Evolutionary conservation across 352 stramenopile genomes (phyloP).

Genomic region (Peronospora farinosa): DNA sequence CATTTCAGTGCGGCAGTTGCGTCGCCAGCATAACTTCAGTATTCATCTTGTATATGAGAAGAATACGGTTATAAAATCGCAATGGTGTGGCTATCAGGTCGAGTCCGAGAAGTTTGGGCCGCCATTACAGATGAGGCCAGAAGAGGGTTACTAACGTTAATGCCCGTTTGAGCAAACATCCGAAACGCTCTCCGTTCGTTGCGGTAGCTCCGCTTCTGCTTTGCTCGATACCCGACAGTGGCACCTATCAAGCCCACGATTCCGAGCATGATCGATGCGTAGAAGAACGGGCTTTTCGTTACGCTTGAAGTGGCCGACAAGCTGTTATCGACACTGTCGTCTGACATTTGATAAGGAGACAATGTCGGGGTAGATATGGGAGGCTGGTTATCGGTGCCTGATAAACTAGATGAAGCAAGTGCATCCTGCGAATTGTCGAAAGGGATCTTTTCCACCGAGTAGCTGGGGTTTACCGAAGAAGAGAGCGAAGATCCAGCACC

Average conservation of each 20-base stretch:
- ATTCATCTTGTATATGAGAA: background rate
- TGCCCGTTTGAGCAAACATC: constrained; percentile 5
- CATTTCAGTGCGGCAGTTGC: constrained; percentile 6
- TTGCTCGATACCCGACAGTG: constrained; percentile 23
- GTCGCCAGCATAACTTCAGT: constrained; percentile 1
- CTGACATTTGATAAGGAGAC: background rate
- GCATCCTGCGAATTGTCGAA: background rate
- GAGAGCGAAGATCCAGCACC: background rate
- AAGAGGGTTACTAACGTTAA: background rate
- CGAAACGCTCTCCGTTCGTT: constrained; percentile 13
- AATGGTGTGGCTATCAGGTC: constrained; percentile 10
- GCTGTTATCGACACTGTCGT: constrained; percentile 4
- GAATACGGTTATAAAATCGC: constrained; percentile 14
- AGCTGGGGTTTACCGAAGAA: background rate
- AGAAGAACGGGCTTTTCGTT: constrained; percentile 39
- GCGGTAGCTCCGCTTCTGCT: constrained; percentile 21
- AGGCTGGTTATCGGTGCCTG: background rate
- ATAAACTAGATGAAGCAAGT: constrained; percentile 1
- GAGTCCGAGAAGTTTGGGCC: background rate
- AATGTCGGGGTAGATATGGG: background rate
- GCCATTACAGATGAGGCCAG: background rate
- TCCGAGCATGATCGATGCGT: constrained; percentile 34
- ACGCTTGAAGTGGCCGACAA: constrained; percentile 16
- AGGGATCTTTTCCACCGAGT: background rate
- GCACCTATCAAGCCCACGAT: constrained; percentile 18